These are phyloP conservation scores for Lentinula sp. DNA, from an alignment of 768 basidiomycete genomes.

Conservation along the genomic window DNA sequence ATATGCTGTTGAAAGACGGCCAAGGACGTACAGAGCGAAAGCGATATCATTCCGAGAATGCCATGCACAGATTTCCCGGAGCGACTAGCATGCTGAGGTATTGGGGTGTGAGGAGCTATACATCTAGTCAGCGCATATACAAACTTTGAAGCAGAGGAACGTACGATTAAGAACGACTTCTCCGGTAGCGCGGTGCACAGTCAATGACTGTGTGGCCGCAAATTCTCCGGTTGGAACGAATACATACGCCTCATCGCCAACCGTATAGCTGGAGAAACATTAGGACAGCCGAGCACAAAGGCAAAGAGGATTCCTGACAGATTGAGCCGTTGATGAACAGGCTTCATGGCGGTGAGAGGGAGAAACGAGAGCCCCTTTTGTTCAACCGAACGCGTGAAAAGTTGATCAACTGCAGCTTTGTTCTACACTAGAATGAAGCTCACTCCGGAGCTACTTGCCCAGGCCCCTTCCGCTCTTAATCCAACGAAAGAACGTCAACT, in stretches of 20 bases:
- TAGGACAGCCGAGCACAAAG: constrained; percentile 6
- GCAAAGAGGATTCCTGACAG: constrained; percentile 37
- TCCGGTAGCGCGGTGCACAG: constrained; percentile 68
- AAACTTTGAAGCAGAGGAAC: constrained; percentile 14
- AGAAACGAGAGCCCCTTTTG: constrained; percentile 15
- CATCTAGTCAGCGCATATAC: constrained; percentile 5
- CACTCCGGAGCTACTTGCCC: constrained; percentile 88
- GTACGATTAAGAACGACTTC: constrained; percentile 67
- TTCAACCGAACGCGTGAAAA: constrained; percentile 1
- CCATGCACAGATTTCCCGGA: constrained; percentile 67
- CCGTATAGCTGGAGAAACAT: constrained; percentile 47
- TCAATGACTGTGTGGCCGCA: constrained; percentile 57
- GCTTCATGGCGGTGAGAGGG: constrained; percentile 47
- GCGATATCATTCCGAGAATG: constrained; percentile 70
- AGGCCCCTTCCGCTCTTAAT: constrained; percentile 72
- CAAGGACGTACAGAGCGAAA: constrained; percentile 59
- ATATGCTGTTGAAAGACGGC: background rate
- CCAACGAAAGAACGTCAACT: constrained; percentile 86
- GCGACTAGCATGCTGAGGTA: constrained; percentile 51
- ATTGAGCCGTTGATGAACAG: constrained; percentile 68
- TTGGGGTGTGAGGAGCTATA: constrained; percentile 46
- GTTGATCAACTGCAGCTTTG: background rate
- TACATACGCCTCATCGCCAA: constrained; percentile 70
- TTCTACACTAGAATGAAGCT: constrained; percentile 62
- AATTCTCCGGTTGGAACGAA: constrained; percentile 64